These are phyloP conservation scores for Arachnomyces sp. DNA, from an alignment of 2,329 filamentous ascomycete species.

Conservation along the genomic window DNA sequence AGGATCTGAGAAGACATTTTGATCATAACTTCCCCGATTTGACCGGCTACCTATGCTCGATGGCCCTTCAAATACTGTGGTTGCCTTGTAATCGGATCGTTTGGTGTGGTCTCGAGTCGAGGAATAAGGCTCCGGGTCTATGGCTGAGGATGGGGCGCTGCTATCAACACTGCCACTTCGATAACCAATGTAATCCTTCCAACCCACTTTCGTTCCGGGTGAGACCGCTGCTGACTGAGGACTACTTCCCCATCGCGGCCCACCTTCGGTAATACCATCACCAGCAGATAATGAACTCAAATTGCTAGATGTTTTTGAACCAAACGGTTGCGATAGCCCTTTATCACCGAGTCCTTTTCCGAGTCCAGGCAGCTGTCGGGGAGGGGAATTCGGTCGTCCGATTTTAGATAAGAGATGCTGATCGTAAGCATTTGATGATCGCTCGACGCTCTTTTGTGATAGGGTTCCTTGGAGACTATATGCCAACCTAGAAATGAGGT, in stretches of 20 bases:
- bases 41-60: conserved; percentile 45
- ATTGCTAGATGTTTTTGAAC: conserved; percentile 24
- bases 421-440: conserved; percentile 56
- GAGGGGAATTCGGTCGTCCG: conserved; percentile 51
- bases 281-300: conserved; percentile 25
- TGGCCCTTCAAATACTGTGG: conserved; percentile 42
- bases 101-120: conserved; percentile 28
- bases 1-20: conserved; percentile 46
- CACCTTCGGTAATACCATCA: conserved; percentile 23
- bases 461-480: conserved; percentile 53
- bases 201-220: conserved; percentile 30
- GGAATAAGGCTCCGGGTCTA: conserved; percentile 34
- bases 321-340: conserved; percentile 20
- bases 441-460: conserved; percentile 50
- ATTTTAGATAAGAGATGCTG: conserved; percentile 56
- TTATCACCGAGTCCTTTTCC: conserved; percentile 22
- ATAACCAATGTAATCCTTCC: conserved; percentile 35
- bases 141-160: conserved; percentile 28
- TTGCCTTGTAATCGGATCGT: conserved; percentile 44
- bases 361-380: conserved; percentile 33
- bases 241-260: conserved; percentile 31
- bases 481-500: conserved; percentile 4
- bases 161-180: conserved; percentile 39
- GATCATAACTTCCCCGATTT: conserved; percentile 57
- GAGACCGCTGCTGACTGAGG: conserved; percentile 35